Evolutionary conservation across 2,329 filamentous ascomycete genomes (phyloP).

Genomic region (Venturia pyrina): DNA sequence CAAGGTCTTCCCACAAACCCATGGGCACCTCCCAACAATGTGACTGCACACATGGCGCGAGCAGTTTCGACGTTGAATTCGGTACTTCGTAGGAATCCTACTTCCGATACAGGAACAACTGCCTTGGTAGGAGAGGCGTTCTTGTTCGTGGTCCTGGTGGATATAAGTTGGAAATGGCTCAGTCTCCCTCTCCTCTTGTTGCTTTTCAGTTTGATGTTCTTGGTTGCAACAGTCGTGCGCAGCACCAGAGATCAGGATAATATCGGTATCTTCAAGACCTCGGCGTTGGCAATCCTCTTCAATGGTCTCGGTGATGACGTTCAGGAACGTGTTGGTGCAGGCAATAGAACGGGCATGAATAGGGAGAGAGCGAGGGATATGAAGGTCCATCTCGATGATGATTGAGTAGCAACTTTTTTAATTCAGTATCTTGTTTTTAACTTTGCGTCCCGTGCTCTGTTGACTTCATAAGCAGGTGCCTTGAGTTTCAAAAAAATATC

Average conservation of each 20-base stretch:
- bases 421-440: background rate
- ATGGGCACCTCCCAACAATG: conserved; percentile 15
- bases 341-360: background rate
- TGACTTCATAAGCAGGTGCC: background rate
- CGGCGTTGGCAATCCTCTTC: conserved; percentile 21
- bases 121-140: conserved; percentile 13
- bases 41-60: conserved; percentile 15
- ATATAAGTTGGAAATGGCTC: conserved; percentile 21
- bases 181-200: conserved; percentile 19
- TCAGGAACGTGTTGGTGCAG: background rate
- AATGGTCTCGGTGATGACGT: conserved; percentile 19
- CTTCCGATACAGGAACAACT: background rate
- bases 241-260: conserved; percentile 14
- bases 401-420: background rate
- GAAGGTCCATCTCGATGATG: conserved; percentile 3
- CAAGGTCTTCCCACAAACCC: background rate
- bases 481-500: background rate
- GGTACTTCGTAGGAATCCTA: background rate
- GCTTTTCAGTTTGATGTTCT: conserved; percentile 18
- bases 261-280: conserved; percentile 23
- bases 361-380: background rate
- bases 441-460: background rate
- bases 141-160: conserved; percentile 15
- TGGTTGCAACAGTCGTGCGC: conserved; percentile 19
- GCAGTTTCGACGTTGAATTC: background rate